These are phyloP conservation scores for Naganishia liquefaciens DNA, from an alignment of 1,284 basidiomycete genomes.

Conservation along the genomic window DNA sequence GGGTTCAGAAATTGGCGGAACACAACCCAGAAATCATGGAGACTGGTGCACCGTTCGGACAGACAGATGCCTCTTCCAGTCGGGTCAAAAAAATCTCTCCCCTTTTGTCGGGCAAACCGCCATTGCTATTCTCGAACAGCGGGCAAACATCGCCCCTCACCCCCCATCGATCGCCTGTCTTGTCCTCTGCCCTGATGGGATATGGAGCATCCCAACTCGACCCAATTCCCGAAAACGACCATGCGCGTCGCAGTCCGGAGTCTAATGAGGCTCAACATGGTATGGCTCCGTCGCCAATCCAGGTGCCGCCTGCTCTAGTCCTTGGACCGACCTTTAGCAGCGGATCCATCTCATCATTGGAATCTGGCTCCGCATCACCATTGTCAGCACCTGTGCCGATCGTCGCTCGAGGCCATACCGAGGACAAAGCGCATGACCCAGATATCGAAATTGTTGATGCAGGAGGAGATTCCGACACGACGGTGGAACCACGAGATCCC, in stretches of 20 bases:
- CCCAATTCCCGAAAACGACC: conserved; percentile 20
- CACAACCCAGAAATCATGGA: too few relatives aligned
- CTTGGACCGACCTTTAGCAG: conserved; percentile 20
- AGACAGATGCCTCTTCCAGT: too few relatives aligned
- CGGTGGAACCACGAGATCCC: not conserved
- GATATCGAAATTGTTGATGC: conserved; percentile 10
- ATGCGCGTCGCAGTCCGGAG: not conserved
- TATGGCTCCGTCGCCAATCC: not conserved
- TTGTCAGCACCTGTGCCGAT: not conserved
- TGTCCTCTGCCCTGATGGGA: not conserved
- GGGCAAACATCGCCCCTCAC: conserved; percentile 7
- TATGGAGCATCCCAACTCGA: conserved; percentile 10
- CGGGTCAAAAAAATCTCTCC: not conserved
- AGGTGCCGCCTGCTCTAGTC: conserved; percentile 2
- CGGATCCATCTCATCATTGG: conserved; percentile 19
- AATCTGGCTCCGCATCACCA: not conserved
- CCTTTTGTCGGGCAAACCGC: not conserved
- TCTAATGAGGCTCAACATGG: not conserved
- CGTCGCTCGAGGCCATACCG: not conserved
- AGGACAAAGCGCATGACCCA: not conserved
- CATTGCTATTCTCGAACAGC: not conserved
- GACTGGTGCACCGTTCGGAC: too few relatives aligned
- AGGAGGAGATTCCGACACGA: conserved; percentile 5
- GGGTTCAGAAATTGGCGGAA: too few relatives aligned
- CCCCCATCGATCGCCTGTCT: conserved; percentile 4